Evolutionary conservation across 2,329 filamentous ascomycete species (phyloP).

Genomic region (Xylaria sp.): DNA sequence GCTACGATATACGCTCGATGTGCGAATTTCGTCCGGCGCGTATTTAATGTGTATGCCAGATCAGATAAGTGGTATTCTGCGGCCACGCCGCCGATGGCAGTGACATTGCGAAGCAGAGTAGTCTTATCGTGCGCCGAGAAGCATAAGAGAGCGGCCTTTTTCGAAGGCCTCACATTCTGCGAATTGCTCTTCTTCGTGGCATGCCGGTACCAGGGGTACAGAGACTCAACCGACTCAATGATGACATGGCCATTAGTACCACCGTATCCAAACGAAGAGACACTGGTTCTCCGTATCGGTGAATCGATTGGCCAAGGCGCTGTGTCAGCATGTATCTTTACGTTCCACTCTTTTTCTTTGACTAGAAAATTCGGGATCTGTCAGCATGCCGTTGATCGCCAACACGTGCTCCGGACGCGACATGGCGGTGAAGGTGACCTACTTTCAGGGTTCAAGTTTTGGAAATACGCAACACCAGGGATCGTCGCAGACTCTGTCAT

Average conservation of each 20-base stretch:
- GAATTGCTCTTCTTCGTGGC: conserved; percentile 21
- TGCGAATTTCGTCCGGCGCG: conserved; percentile 24
- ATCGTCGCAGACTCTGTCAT: conserved; percentile 30
- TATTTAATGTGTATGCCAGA: conserved; percentile 31
- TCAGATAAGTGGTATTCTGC: conserved; percentile 29
- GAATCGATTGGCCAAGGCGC: conserved; percentile 29
- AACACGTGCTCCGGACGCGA: background rate
- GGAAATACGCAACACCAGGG: conserved; percentile 26
- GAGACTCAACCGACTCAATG: conserved; percentile 28
- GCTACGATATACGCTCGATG: conserved; percentile 22
- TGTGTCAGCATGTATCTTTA: conserved; percentile 30
- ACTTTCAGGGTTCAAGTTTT: conserved; percentile 33
- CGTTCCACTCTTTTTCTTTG: conserved; percentile 33
- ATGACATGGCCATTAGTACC: conserved; percentile 31
- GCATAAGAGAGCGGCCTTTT: conserved; percentile 25
- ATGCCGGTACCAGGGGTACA: conserved; percentile 31
- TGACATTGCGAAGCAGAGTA: conserved; percentile 31
- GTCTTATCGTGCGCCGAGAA: conserved; percentile 34
- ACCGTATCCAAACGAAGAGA: conserved; percentile 37
- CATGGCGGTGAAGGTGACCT: conserved; percentile 5
- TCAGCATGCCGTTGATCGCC: background rate
- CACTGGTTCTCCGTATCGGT: conserved; percentile 25
- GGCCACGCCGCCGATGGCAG: conserved; percentile 26
- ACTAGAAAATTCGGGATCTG: conserved; percentile 11
- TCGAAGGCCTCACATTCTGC: background rate